Conservation (phyloP, 305 asterid genomes). For the Fraxinus sp. region DNA sequence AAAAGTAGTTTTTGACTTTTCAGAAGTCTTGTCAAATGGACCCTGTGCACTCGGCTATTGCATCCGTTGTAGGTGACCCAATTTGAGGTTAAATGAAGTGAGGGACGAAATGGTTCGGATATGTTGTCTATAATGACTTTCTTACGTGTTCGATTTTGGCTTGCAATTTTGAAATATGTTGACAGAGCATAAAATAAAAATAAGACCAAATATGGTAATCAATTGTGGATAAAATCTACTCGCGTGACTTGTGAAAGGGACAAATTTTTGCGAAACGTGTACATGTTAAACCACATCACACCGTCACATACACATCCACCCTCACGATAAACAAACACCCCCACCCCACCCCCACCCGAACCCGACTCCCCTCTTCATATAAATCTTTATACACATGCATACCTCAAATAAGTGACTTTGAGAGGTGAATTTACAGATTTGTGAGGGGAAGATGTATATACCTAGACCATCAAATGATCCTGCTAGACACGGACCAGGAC, state of each 20-base stretch:
- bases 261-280: neutral
- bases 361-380: neutral
- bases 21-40: neutral
- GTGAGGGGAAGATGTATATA: neutral
- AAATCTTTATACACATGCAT: neutral
- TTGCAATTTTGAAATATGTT: neutral
- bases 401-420: neutral
- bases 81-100: neutral
- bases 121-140: neutral
- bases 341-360: neutral
- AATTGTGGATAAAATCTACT: neutral
- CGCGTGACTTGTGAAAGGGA: neutral
- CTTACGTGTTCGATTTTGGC: too few species aligned
- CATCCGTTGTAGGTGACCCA: neutral
- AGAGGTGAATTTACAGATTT: neutral
- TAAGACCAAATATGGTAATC: neutral
- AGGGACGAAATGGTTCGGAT: neutral
- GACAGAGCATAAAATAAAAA: neutral
- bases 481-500: neutral
- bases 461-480: neutral
- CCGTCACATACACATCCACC: neutral
- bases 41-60: neutral
- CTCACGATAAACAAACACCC: neutral
- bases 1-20: neutral
- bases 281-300: neutral